phyloP scores from a whole-genome alignment of 192 early-diverging fungal genomes.

The Backusella circina region DNA sequence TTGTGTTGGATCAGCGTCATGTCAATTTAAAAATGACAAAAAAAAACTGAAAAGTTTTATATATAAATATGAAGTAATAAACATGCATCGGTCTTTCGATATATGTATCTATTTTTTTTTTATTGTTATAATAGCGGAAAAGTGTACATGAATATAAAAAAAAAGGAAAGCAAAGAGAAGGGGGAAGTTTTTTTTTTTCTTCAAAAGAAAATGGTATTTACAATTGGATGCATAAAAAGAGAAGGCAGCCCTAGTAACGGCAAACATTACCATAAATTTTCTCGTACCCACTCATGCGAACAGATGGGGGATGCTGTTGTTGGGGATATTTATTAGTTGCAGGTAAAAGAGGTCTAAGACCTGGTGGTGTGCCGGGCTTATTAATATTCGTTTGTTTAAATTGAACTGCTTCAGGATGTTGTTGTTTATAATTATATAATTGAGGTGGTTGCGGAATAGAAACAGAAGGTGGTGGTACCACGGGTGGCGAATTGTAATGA shows the following conservation, averaged over 20 bases:
- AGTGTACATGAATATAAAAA: background rate
- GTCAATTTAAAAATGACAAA: background rate
- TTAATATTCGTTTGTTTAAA: background rate
- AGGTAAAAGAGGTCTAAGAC: conserved; percentile 9
- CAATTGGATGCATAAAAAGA: background rate
- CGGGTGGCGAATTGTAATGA: background rate
- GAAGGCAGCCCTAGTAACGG: conserved; percentile 7
- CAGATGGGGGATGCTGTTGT: conserved; percentile 2
- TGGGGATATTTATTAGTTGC: background rate
- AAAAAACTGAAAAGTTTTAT: background rate
- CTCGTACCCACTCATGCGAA: conserved; percentile 23
- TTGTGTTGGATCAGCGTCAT: background rate
- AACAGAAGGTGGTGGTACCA: background rate
- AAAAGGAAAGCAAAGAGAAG: background rate
- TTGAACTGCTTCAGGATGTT: background rate
- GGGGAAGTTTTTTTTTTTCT: background rate
- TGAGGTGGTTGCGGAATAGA: conserved; percentile 10
- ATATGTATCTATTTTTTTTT: background rate
- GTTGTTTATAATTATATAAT: background rate
- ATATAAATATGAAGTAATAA: background rate
- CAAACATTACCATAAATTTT: conserved; percentile 20
- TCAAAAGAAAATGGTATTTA: background rate
- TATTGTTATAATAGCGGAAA: background rate
- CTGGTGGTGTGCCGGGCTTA: background rate
- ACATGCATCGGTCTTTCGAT: background rate